Evolutionary conservation across 768 basidiomycete genomes (phyloP), one percentile per base, ranked within the genome.

Genomic region (Hygrocybe coccinea): DNA sequence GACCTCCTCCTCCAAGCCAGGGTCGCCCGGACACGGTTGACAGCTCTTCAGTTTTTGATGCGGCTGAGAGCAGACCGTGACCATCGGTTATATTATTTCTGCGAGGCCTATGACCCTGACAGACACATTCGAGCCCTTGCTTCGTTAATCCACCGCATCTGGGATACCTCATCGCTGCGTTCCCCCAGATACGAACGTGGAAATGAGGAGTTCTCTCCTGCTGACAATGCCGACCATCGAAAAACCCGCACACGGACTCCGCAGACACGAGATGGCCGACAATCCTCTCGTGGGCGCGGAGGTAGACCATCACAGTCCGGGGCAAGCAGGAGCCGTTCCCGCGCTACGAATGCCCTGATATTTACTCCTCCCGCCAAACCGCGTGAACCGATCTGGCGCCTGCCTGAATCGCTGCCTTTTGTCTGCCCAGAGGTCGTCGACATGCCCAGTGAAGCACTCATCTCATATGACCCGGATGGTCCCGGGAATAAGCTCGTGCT

Each of bases 31-130:
- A 86, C 87, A 0, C 76, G 91, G 21, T 66, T 98, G 15, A 74
- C 83, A 11, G 77, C 87, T 3, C 74, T 98, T 17, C 91, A 93
- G 65, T 97, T 95, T 75, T 67, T 97, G 59, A 84, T 94, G 76
- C 84, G 91, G 12, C 74, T 98, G 17, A 79, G 95, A 54, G 93
- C 89, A 0, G 95, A 97, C 65, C 83, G 90, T 1, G 89, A 94
- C 61, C 95, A 99, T 64, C 79, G 86, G 10, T 64, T 98, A 38
- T 97, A 86, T 67, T 86, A 87, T 54, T 77, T 81, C 17, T 71
- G 78, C 43, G 70, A 69, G 14, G 74, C 71, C 17, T 76, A 78
- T 59, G 86, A 88, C 59, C 71, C 75, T 1, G 77, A 87, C 50
- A 81, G 82, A 6, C 76, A 85, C 41, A 76, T 83, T 25, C 61